Evolutionary conservation across 2,329 filamentous ascomycete species (phyloP), one percentile per base, ranked within the genome.

Genomic region (Fusarium pininemorale): DNA sequence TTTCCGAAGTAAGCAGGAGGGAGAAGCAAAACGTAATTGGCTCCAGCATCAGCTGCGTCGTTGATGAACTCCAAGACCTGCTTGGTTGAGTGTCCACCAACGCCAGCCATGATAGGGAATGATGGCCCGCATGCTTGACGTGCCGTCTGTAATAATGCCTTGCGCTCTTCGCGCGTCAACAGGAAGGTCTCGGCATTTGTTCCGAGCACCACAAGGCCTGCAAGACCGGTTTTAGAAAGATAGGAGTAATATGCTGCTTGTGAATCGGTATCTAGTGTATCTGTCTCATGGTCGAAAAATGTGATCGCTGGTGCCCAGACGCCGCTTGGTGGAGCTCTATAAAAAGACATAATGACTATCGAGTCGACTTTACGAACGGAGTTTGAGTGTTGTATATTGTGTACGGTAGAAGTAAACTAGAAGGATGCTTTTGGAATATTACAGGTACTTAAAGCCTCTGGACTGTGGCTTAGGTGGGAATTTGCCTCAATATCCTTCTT

Each of bases 31-130:
- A 85, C 86, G 75, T 89, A 92, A 81, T 92, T 84, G 44, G 90
- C 90, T 13, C 90, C 90, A 1, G 90, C 90, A 0, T 84, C 84
- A 22, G 85, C 84, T 6, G 91, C 91, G 76, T 92, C 91, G n/a
- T 78, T 74, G 66, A 91, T 86, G 69, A 87, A 88, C 78, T 91
- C 88, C 9, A 91, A 83, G 9, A 90, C 88, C 80, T 93, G 90
- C 70, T 86, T 86, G 12, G 89, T 92, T 9, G 89, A 91, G 80
- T 92, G 90, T 4, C 88, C 90, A 30, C 90, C 87, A 9, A 90
- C 89, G 24, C 91, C 91, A 83, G 57, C 95, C 86, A 96, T 95
- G 73, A 98, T 87, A 39, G 95, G 95, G 82, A 95, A 98, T 80
- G 95, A 92, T 1, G 94, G 93, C 0, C 95, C 95, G 44, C 96